Conservation (phyloP, 345 rosid species). For the Salix caprea region DNA sequence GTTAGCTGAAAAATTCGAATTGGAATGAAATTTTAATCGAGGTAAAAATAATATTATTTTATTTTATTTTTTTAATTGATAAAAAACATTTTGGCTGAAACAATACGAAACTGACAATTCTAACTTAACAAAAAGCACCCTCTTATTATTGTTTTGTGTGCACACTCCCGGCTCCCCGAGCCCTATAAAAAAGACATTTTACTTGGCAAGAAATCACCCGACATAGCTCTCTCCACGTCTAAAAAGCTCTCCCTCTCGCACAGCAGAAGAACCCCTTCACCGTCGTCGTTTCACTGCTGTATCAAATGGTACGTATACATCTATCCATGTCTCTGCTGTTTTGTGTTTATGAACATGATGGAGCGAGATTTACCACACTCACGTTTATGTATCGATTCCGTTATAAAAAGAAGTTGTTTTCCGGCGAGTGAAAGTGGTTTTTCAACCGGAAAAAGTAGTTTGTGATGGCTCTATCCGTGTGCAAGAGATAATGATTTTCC, state of each 20-base stretch:
- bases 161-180: not conserved
- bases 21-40: accelerated
- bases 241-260: not conserved
- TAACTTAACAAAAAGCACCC: not conserved
- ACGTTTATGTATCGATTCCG: not conserved
- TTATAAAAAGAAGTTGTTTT: not conserved
- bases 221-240: not conserved
- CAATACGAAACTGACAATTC: no score
- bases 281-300: not conserved
- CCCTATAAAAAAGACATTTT: not conserved
- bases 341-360: not conserved
- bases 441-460: not conserved
- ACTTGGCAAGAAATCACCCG: not conserved
- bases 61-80: no score
- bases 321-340: not conserved
- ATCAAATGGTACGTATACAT: conserved; percentile 1
- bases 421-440: not conserved
- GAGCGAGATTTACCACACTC: not conserved
- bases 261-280: not conserved
- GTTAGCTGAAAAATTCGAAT: no score
- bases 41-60: no score
- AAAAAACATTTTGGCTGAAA: no score
- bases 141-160: not conserved
- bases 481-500: not conserved
- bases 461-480: not conserved